Evolutionary conservation across 1,139 yeast species (phyloP).

Genomic region (Suhomyces ambrosiae): DNA sequence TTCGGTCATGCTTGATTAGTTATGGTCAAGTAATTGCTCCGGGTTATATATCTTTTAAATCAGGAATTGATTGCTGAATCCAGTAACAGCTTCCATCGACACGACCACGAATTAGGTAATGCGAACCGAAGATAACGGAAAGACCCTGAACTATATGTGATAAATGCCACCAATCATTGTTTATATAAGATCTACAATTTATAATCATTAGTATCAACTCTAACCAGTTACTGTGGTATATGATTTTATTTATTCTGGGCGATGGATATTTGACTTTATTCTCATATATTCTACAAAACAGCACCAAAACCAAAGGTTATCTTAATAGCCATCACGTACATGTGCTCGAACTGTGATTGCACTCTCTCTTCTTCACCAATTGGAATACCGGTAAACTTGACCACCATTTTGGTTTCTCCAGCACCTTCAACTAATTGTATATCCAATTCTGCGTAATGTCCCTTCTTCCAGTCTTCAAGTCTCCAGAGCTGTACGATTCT

Average conservation of each 20-base stretch:
- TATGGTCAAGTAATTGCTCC: not conserved
- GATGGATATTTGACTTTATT: slow-evolving; percentile 5
- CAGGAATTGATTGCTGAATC: slow-evolving; percentile 7
- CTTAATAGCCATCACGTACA: slow-evolving; percentile 85
- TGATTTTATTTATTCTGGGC: too few relatives aligned
- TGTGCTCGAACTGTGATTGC: slow-evolving; percentile 80
- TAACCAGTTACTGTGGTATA: too few relatives aligned
- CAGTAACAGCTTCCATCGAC: slow-evolving; percentile 5
- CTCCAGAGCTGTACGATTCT: slow-evolving; percentile 81
- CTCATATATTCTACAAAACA: too few relatives aligned
- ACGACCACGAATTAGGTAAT: slow-evolving; percentile 7
- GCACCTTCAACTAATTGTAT: slow-evolving; percentile 73
- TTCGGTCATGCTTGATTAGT: slow-evolving; percentile 12
- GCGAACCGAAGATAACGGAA: not conserved
- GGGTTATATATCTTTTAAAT: not conserved
- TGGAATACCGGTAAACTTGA: slow-evolving; percentile 87
- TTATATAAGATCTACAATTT: too few relatives aligned
- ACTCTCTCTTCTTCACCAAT: slow-evolving; percentile 96
- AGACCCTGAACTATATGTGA: not conserved
- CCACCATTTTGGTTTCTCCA: slow-evolving; percentile 79
- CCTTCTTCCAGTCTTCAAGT: slow-evolving; percentile 82
- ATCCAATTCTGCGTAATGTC: slow-evolving; percentile 71
- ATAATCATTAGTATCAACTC: too few relatives aligned
- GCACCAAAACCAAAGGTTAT: slow-evolving; percentile 92
- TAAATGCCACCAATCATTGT: too few relatives aligned